These are phyloP conservation scores for Aspergillus quadrilineatus DNA, from an alignment of 2,329 filamentous ascomycete species.

Conservation along the genomic window DNA sequence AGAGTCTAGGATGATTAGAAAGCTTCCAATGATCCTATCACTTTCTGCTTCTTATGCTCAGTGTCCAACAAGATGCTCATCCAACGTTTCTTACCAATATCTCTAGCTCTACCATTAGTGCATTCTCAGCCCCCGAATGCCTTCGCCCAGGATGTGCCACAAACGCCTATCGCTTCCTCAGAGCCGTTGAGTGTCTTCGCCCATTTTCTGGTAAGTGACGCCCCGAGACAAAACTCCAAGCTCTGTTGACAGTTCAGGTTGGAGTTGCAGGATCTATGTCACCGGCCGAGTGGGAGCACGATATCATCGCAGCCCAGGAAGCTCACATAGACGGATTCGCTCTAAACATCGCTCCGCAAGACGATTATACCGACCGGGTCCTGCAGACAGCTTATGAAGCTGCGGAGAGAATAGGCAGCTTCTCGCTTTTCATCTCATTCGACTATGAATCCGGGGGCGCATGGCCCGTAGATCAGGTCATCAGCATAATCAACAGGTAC, in stretches of 20 bases:
- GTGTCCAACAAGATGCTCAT: not conserved
- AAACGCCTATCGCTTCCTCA: not conserved
- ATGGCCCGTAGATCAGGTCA: slow-evolving; percentile 28
- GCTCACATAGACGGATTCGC: slow-evolving; percentile 35
- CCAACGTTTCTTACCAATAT: not conserved
- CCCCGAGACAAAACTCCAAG: not conserved
- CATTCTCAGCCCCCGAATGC: slow-evolving; percentile 4
- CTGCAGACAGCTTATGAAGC: slow-evolving; percentile 30
- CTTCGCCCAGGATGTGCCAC: slow-evolving; percentile 10
- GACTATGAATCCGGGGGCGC: slow-evolving; percentile 34
- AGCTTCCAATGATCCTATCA: not conserved
- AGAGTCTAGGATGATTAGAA: not conserved
- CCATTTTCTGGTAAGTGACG: slow-evolving; percentile 34
- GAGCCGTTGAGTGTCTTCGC: slow-evolving; percentile 33
- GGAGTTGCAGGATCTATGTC: slow-evolving; percentile 28
- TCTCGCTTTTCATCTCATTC: slow-evolving; percentile 36
- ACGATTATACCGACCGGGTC: slow-evolving; percentile 26
- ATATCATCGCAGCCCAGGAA: slow-evolving; percentile 28
- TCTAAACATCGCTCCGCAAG: slow-evolving; percentile 30
- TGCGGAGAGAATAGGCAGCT: slow-evolving; percentile 27
- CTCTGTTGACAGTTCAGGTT: slow-evolving; percentile 19
- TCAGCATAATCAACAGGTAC: slow-evolving; percentile 28
- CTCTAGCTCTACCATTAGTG: not conserved
- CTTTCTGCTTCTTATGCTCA: not conserved
- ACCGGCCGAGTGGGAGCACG: slow-evolving; percentile 22